phyloP scores from a whole-genome alignment of 73 alveolate species.

The Paramecium pentaurelia region DNA sequence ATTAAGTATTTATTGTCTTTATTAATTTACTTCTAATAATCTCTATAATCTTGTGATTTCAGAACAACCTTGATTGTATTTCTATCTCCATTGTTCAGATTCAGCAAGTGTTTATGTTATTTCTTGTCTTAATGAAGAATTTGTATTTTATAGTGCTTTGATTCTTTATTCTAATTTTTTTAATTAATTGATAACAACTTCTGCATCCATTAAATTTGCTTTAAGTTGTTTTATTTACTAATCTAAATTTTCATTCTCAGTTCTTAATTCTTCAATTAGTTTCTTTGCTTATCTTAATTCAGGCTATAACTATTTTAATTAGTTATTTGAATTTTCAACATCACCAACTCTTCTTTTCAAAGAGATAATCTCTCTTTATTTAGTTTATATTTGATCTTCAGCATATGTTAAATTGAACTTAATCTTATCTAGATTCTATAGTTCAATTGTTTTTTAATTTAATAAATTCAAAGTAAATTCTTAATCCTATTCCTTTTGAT shows the following conservation, averaged over 20 bases:
- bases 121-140: background rate
- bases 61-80: background rate
- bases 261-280: background rate
- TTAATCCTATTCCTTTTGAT: background rate
- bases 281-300: background rate
- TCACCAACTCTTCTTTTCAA: background rate
- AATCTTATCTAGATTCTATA: background rate
- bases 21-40: background rate
- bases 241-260: background rate
- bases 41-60: conserved; percentile 5
- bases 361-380: background rate
- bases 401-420: background rate
- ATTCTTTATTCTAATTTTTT: conserved; percentile 8
- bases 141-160: background rate
- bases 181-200: background rate
- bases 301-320: background rate
- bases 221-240: background rate
- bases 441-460: background rate
- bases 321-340: background rate
- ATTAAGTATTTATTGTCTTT: background rate
- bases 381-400: background rate
- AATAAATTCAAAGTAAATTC: background rate
- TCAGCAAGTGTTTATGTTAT: background rate
- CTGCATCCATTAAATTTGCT: background rate
- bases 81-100: conserved; percentile 33